Evolutionary conservation across 768 basidiomycete genomes (phyloP).

Genomic region (Trametes cingulata): DNA sequence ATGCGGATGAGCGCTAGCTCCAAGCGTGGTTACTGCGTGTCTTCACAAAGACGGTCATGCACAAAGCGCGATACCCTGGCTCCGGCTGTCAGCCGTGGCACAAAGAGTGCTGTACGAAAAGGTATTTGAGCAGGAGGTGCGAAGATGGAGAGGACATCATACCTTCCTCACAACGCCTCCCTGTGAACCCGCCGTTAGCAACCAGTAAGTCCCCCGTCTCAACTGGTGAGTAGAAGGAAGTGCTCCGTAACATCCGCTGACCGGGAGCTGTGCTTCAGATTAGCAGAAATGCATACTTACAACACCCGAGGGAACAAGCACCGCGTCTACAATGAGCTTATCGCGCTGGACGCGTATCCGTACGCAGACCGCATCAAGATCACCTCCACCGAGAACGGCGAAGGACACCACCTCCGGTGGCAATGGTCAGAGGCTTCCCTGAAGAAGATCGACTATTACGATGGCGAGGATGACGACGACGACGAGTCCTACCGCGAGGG

Average conservation of each 20-base stretch:
- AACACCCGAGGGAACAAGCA: background rate
- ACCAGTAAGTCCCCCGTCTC: background rate
- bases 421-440: constrained; percentile 4
- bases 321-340: background rate
- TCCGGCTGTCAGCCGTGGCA: background rate
- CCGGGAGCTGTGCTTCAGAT: background rate
- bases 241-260: background rate
- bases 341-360: background rate
- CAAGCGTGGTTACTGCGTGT: constrained; percentile 2
- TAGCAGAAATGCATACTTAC: constrained; percentile 3
- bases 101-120: constrained; percentile 11
- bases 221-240: background rate
- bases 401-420: constrained; percentile 11
- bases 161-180: background rate
- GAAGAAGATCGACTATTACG: no score
- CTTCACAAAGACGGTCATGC: background rate
- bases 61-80: constrained; percentile 9
- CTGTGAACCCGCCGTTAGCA: background rate
- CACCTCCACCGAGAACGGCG: background rate
- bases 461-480: background rate
- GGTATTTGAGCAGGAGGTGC: constrained; percentile 8
- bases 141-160: background rate
- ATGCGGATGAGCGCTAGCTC: background rate
- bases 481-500: background rate
- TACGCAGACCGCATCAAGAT: constrained; percentile 5